Evolutionary conservation across 768 basidiomycete species (phyloP).

Genomic region (Cubamyces sp.): DNA sequence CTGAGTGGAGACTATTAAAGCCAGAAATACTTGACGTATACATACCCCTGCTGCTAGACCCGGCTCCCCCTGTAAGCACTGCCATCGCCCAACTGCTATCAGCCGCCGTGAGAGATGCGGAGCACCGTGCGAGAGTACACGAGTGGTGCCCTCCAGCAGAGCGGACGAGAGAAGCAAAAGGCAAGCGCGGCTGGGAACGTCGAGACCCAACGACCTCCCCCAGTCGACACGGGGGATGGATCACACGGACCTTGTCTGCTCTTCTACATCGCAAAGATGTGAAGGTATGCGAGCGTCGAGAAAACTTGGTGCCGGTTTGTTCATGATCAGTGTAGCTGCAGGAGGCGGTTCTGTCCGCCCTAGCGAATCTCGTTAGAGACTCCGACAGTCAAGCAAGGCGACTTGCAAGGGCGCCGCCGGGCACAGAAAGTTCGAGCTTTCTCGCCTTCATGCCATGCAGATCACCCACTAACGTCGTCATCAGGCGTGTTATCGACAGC

Average conservation of each 20-base stretch:
- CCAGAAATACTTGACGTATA: constrained; percentile 65
- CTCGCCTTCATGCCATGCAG: constrained; percentile 13
- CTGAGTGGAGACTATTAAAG: constrained; percentile 35
- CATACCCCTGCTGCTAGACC: constrained; percentile 61
- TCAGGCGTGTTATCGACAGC: constrained; percentile 48
- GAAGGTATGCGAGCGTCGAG: constrained; percentile 46
- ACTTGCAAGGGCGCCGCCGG: constrained; percentile 48
- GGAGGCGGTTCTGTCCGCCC: constrained; percentile 64
- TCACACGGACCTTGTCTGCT: constrained; percentile 51
- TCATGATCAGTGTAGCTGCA: constrained; percentile 48
- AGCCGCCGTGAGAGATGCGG: constrained; percentile 49
- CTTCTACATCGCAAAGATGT: constrained; percentile 55
- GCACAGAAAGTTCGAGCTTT: constrained; percentile 41
- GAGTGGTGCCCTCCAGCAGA: constrained; percentile 69
- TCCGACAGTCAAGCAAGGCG: constrained; percentile 54
- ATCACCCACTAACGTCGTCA: constrained; percentile 9
- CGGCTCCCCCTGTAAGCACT: constrained; percentile 45
- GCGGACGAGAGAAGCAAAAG: constrained; percentile 55
- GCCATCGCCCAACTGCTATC: constrained; percentile 65
- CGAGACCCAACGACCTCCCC: constrained; percentile 46
- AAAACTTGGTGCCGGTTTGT: not conserved
- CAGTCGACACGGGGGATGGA: constrained; percentile 60
- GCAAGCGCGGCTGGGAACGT: constrained; percentile 78
- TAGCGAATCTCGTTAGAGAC: constrained; percentile 70
- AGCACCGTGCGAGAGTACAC: constrained; percentile 53